Evolutionary conservation across 1,284 basidiomycete genomes (phyloP).

Genomic region (Porogramme epimiltina): DNA sequence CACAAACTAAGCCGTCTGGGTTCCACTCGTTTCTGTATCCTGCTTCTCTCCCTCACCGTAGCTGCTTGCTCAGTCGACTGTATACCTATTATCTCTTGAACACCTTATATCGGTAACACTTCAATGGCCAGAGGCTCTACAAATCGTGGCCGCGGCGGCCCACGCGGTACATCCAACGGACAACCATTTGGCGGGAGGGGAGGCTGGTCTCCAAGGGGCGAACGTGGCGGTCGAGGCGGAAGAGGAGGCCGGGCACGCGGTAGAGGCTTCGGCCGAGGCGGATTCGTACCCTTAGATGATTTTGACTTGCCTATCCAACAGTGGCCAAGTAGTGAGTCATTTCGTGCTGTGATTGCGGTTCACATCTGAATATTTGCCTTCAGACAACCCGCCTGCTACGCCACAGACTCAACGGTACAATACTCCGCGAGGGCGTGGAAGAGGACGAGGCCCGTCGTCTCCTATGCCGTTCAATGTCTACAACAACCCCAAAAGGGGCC

Average conservation of each 20-base stretch:
- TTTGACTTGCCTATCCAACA: conserved; percentile 34
- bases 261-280: conserved; percentile 24
- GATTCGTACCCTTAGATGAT: conserved; percentile 22
- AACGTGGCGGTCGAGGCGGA: conserved; percentile 18
- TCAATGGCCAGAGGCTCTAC: conserved; percentile 30
- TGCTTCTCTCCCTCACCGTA: neutral
- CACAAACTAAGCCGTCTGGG: too few species aligned
- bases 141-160: conserved; percentile 24
- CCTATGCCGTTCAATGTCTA: conserved; percentile 7
- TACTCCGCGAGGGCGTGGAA: conserved; percentile 11
- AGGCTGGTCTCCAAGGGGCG: neutral
- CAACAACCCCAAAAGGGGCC: conserved; percentile 11
- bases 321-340: conserved; percentile 30
- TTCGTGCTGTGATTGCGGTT: neutral
- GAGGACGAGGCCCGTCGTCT: conserved; percentile 20
- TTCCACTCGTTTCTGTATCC: neutral
- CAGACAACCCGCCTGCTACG: conserved; percentile 17
- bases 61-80: conserved; percentile 2
- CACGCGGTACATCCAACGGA: conserved; percentile 10
- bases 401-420: neutral
- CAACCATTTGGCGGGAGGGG: neutral
- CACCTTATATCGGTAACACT: conserved; percentile 19
- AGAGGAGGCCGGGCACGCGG: conserved; percentile 29
- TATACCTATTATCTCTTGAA: conserved; percentile 7
- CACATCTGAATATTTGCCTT: neutral